Evolutionary conservation across 768 basidiomycete genomes (phyloP).

Genomic region (Lyophyllum decastes): DNA sequence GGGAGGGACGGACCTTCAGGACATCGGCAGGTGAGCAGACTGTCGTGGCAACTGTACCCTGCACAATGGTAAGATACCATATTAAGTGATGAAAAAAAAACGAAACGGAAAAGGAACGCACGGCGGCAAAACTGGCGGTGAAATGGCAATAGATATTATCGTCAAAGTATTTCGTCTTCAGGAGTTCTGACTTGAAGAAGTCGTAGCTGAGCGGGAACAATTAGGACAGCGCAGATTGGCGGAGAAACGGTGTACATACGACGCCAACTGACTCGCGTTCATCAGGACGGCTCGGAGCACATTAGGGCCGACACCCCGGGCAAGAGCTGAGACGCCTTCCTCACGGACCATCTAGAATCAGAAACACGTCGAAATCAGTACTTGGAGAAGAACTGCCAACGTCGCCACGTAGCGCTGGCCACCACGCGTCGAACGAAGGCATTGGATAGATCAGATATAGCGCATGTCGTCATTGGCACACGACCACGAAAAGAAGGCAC

Average conservation of each 20-base stretch:
- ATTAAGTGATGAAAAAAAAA: not conserved
- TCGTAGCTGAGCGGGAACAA: constrained; percentile 63
- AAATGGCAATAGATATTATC: constrained; percentile 88
- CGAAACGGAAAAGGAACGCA: constrained; percentile 33
- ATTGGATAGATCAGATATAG: too few species aligned
- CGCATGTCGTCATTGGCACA: constrained; percentile 3
- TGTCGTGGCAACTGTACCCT: constrained; percentile 89
- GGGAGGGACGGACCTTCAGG: constrained; percentile 51
- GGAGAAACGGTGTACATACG: constrained; percentile 46
- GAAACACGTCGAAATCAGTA: not conserved
- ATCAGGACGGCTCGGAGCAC: constrained; percentile 84
- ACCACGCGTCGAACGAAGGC: not conserved
- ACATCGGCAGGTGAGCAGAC: constrained; percentile 90
- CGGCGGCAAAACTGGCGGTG: constrained; percentile 84
- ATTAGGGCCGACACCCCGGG: constrained; percentile 80
- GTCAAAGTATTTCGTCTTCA: constrained; percentile 69
- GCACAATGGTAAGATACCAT: not conserved
- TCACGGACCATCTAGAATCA: constrained; percentile 76
- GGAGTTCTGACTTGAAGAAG: constrained; percentile 84
- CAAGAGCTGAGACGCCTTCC: constrained; percentile 77
- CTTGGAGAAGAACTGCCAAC: not conserved
- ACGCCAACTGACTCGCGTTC: constrained; percentile 92
- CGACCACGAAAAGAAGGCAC: constrained; percentile 18
- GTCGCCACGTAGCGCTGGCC: too few species aligned
- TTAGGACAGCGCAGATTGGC: not conserved